A percentile compares a stretch with the other conserved stretches of the same genome.
Conservation (phyloP, 495 filamentous ascomycete species). For the Parachaetomium inaequale region DNA sequence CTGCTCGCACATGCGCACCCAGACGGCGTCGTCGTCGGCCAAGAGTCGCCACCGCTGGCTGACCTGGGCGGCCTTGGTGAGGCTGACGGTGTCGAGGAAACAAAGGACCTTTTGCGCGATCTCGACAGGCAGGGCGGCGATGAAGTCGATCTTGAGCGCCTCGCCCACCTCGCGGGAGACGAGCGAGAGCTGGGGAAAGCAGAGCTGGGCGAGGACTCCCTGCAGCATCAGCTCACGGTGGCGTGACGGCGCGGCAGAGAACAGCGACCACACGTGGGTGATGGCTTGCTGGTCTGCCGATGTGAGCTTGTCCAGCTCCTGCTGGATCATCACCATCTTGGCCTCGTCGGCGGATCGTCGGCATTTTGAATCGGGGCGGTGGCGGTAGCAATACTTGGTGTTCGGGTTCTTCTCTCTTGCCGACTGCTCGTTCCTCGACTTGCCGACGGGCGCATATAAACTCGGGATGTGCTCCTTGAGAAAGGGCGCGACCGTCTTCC, state of each 20-base stretch:
- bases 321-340: conserved; percentile 91
- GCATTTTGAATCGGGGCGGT: conserved; percentile 92
- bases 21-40: conserved; percentile 95
- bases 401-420: conserved; percentile 56
- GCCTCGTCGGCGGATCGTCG: conserved; percentile 86
- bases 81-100: conserved; percentile 89
- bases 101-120: conserved; percentile 89
- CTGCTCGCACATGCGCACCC: conserved; percentile 99
- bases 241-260: conserved; percentile 90
- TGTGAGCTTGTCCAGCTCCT: conserved; percentile 76
- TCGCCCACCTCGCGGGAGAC: conserved; percentile 83
- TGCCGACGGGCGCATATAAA: conserved; percentile 69
- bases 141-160: conserved; percentile 92
- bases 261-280: conserved; percentile 93
- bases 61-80: conserved; percentile 96
- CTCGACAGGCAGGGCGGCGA: conserved; percentile 82
- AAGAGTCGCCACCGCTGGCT: conserved; percentile 80
- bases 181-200: conserved; percentile 93
- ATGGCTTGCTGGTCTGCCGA: conserved; percentile 79
- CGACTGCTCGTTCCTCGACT: conserved; percentile 39
- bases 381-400: conserved; percentile 93
- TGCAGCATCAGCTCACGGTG: conserved; percentile 93
- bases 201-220: conserved; percentile 91
- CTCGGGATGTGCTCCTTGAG: conserved; percentile 80
- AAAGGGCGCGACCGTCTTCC: conserved; percentile 69